A percentile compares a stretch with the other conserved stretches of the same genome.
Conservation (phyloP, 75 land plant genomes). For the Chamaecyparis obtusa region DNA sequence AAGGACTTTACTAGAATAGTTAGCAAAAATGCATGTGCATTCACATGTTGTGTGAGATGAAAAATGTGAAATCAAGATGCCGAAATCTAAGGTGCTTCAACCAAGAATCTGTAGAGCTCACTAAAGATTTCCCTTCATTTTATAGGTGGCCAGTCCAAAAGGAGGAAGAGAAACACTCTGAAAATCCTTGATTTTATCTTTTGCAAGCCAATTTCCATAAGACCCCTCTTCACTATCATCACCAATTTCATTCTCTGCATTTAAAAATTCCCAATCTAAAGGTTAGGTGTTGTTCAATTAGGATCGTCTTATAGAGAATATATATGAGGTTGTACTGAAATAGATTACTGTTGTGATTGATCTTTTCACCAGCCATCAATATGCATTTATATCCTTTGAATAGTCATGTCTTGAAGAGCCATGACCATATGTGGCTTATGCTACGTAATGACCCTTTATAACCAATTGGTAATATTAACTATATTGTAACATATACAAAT, state of each 20-base stretch:
- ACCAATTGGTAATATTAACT: too few relatives aligned
- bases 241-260: conserved; percentile 4
- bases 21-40: background rate
- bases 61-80: conserved; percentile 86
- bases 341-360: too few relatives aligned
- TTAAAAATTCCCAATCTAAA: background rate
- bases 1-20: background rate
- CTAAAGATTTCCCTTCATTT: conserved; percentile 63
- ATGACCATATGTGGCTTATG: too few relatives aligned
- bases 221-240: conserved; percentile 12
- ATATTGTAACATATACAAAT: too few relatives aligned
- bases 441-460: too few relatives aligned
- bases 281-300: too few relatives aligned
- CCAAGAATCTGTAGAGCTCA: conserved; percentile 73
- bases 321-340: too few relatives aligned
- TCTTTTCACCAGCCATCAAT: too few relatives aligned
- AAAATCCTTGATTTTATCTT: conserved; percentile 25
- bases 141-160: conserved; percentile 91
- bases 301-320: too few relatives aligned
- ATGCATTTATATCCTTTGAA: too few relatives aligned
- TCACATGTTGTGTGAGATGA: conserved; percentile 27
- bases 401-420: too few relatives aligned
- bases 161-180: conserved; percentile 48
- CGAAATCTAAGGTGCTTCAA: conserved; percentile 70
- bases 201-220: background rate